These are phyloP conservation scores for Lanmaoa pseudosensibilis DNA, from an alignment of 768 basidiomycete genomes.

Conservation along the genomic window DNA sequence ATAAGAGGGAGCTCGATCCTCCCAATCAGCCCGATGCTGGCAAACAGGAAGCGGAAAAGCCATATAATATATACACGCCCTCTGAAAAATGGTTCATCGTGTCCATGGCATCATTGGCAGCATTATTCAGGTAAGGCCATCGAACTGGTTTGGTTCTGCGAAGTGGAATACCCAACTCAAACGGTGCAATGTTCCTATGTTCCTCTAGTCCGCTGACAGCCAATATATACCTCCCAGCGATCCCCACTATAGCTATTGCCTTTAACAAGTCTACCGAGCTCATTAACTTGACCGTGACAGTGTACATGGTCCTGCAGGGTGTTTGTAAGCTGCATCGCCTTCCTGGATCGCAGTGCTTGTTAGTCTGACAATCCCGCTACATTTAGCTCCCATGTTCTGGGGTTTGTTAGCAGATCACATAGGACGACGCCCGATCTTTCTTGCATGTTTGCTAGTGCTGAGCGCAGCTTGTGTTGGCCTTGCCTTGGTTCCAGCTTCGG, in stretches of 20 bases:
- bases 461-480: conserved; percentile 64
- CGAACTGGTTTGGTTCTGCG: background rate
- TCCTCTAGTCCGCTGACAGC: conserved; percentile 61
- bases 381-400: conserved; percentile 58
- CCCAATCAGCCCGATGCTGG: background rate
- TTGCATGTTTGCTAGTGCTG: conserved; percentile 63
- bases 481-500: conserved; percentile 52
- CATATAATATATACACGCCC: conserved; percentile 51
- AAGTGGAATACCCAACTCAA: background rate
- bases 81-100: conserved; percentile 73
- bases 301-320: conserved; percentile 55
- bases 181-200: background rate
- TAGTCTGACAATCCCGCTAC: background rate
- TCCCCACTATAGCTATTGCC: conserved; percentile 59
- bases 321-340: conserved; percentile 35
- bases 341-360: background rate
- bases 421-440: conserved; percentile 64
- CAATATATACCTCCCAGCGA: conserved; percentile 78
- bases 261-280: conserved; percentile 67
- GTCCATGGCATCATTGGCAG: conserved; percentile 57
- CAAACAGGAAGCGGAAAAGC: conserved; percentile 10
- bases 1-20: background rate
- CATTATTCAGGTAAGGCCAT: conserved; percentile 54
- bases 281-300: conserved; percentile 76
- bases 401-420: conserved; percentile 62